Evolutionary conservation across 139 green algal genomes (phyloP).

Genomic region (Chlorella sp.): DNA sequence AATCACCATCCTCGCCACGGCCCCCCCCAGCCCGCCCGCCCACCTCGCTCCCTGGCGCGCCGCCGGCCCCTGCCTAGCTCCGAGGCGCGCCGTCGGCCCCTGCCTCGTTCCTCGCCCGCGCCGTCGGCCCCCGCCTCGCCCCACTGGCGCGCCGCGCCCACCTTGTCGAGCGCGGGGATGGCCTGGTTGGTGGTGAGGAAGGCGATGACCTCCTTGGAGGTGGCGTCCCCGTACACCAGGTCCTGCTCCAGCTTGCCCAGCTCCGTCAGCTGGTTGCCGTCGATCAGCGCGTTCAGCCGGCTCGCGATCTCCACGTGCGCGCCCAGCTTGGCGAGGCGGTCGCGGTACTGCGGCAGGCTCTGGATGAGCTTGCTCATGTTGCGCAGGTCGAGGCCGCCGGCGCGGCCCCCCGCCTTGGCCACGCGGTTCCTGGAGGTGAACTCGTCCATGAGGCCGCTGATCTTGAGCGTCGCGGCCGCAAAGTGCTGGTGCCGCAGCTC

Average conservation of each 20-base stretch:
- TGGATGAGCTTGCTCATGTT: conserved; percentile 75
- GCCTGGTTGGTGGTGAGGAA: conserved; percentile 56
- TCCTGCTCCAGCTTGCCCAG: conserved; percentile 95
- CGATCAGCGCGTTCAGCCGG: conserved; percentile 67
- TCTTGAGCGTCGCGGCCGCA: conserved; percentile 63
- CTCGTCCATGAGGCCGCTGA: conserved; percentile 54
- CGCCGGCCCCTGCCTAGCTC: no score
- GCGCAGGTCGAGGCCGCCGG: conserved; percentile 44
- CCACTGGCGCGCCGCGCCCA: background rate
- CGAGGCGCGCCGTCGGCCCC: no score
- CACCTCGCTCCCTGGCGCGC: no score
- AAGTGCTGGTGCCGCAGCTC: conserved; percentile 94
- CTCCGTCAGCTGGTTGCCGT: conserved; percentile 63
- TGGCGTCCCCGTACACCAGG: conserved; percentile 93
- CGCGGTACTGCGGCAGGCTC: conserved; percentile 86
- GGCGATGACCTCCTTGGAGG: conserved; percentile 87
- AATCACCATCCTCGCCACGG: no score
- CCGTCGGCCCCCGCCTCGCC: background rate
- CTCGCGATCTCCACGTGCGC: conserved; percentile 87
- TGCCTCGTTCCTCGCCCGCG: no score
- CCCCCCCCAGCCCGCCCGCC: no score
- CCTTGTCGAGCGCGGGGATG: conserved; percentile 59
- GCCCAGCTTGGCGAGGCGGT: conserved; percentile 77
- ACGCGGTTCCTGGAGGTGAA: conserved; percentile 77
- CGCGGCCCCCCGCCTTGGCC: background rate